Conservation (phyloP, 345 rosid genomes). For the Euphorbia peplus region DNA sequence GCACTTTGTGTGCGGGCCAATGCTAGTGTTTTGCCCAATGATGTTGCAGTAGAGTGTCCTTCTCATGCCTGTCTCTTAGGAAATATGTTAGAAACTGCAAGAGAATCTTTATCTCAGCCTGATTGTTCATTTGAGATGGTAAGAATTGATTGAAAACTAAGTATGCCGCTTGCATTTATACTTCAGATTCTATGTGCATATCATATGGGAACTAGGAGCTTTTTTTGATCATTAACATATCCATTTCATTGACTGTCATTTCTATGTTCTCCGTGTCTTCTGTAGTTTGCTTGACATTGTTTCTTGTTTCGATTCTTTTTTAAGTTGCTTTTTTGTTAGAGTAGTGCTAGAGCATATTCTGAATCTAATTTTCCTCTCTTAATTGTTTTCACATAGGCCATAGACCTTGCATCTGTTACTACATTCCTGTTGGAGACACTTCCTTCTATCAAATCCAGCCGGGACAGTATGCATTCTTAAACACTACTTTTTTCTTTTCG, state of each 20-base stretch:
- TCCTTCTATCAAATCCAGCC: slow-evolving; percentile 60
- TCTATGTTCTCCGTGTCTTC: not conserved
- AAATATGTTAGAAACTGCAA: slow-evolving; percentile 78
- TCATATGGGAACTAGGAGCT: not conserved
- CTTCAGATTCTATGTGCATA: not conserved
- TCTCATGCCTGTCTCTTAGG: slow-evolving; percentile 91
- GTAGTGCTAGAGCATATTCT: not conserved
- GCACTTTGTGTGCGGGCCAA: slow-evolving; percentile 58
- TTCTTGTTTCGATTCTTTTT: not conserved
- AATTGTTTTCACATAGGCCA: slow-evolving; percentile 48
- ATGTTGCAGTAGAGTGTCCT: slow-evolving; percentile 59
- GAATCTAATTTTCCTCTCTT: slow-evolving; percentile 18
- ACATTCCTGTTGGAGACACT: slow-evolving; percentile 76
- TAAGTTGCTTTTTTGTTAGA: not conserved
- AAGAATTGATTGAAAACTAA: slow-evolving; percentile 8
- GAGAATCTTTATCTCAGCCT: slow-evolving; percentile 68
- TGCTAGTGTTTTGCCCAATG: slow-evolving; percentile 57
- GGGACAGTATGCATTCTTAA: slow-evolving; percentile 48
- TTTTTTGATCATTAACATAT: not conserved
- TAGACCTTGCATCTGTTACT: slow-evolving; percentile 70
- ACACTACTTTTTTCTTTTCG: not conserved
- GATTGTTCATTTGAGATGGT: slow-evolving; percentile 85
- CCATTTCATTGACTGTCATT: not conserved
- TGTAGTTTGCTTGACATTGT: not conserved
- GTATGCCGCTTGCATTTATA: not conserved